Evolutionary conservation across 371 early-diverging fungal genomes (phyloP), one percentile per base, ranked within the genome.

Genomic region (Lichtheimia ornata): DNA sequence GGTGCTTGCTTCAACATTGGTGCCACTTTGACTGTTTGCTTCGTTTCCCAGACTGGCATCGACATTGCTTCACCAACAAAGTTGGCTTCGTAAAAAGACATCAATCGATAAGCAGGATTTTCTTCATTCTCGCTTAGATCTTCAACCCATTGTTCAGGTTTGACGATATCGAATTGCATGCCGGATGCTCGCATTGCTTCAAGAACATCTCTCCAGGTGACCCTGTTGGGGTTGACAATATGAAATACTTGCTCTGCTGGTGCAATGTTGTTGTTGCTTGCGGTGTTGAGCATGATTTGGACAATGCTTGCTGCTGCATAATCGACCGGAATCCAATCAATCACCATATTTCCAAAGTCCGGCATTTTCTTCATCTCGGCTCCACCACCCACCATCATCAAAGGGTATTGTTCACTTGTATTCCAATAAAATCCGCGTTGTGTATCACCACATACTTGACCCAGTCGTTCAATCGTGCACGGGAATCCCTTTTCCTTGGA

Each of bases 361-460:
- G 28, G 51, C 42, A 68, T 64, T 55, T 62, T 69, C 51, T 67
- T 53, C 70, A 77, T 67, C 22, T 62, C 1, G 14, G 51, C 41
- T 1, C 71, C 74, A 55, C 74, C 78, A 41, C 11, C 35, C 1
- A 73, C 47, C 51, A 77, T 63, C 72, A 77, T 66, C 14, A 75
- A 42, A 2, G 81, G 76, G 42, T 64, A 75, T 12, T 74, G 74
- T 22, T 82, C 79, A 9, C 60, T 63, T 1, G 55, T 61, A 20
- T 77, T 77, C 82, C 79, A 82, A 0, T 70, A 67, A 24, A 1
- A 27, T 0, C 77, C 82, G n/a, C 67, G 55, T 1, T 50, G 42
- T 9, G 71, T 65, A 30, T 77, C 75, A 12, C 78, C 78, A 25
- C 67, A 69, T 9, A 77, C 67, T 65, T 79, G 82, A 5, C 76